A percentile compares a stretch with the other conserved stretches of the same genome.
Evolutionary conservation across 306 rosid species (phyloP).

Genomic region (Corylus avellana): DNA sequence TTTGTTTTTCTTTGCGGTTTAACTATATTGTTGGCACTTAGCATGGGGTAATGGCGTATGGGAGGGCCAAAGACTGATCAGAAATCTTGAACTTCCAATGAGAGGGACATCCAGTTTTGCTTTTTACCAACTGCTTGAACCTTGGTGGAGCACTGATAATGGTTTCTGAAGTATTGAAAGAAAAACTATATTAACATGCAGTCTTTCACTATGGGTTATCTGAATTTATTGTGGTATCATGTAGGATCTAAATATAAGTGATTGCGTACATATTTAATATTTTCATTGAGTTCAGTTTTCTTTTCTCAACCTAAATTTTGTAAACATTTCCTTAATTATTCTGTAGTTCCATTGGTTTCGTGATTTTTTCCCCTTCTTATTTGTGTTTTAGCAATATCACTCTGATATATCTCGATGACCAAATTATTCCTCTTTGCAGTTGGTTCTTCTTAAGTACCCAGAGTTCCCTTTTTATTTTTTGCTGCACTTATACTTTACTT

Average conservation of each 20-base stretch:
- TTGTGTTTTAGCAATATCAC: background rate
- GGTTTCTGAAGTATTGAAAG: background rate
- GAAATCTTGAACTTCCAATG: background rate
- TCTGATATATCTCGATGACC: background rate
- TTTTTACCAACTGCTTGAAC: background rate
- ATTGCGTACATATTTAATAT: background rate
- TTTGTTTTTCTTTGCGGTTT: background rate
- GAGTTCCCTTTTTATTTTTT: background rate
- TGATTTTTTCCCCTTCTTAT: background rate
- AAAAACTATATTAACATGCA: background rate
- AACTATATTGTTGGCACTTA: background rate
- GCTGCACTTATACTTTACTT: background rate
- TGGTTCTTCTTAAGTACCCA: background rate
- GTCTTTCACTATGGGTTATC: background rate
- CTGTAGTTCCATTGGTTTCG: background rate
- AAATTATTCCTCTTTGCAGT: background rate
- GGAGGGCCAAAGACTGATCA: background rate
- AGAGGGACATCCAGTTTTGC: background rate
- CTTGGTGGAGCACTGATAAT: background rate
- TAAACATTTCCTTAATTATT: background rate
- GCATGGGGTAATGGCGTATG: background rate
- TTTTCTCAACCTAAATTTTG: background rate
- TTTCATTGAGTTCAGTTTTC: background rate
- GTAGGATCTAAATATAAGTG: background rate
- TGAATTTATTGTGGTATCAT: background rate